Conservation (phyloP, 257 asterid species). For the Capsicum pubescens region DNA sequence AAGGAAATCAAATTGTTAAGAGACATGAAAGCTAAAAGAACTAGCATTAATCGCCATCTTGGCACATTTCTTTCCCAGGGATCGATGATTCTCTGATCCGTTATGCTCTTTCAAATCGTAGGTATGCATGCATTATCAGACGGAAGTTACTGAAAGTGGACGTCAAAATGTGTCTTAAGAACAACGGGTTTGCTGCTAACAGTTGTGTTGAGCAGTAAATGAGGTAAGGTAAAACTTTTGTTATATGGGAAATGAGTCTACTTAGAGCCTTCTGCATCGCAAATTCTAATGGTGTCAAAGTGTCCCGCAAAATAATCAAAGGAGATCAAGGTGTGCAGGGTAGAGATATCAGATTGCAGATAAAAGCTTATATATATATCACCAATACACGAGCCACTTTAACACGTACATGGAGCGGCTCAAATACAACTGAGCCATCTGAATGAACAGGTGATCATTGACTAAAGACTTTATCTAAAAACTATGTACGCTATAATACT, state of each 20-base stretch:
- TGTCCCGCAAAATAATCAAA: background rate
- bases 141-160: background rate
- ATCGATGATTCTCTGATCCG: background rate
- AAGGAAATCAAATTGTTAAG: background rate
- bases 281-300: background rate
- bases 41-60: background rate
- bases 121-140: no score
- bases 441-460: background rate
- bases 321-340: background rate
- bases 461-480: background rate
- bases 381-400: background rate
- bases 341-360: background rate
- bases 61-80: background rate
- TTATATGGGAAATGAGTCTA: background rate
- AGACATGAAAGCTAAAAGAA: background rate
- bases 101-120: background rate
- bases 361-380: background rate
- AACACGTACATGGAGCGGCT: background rate
- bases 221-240: background rate
- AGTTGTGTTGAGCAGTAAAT: background rate
- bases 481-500: background rate
- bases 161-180: background rate
- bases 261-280: background rate
- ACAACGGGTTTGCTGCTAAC: background rate
- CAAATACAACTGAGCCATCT: background rate